Evolutionary conservation across 2,329 filamentous ascomycete species (phyloP).

Genomic region (Alternaria novae-zelandiae): DNA sequence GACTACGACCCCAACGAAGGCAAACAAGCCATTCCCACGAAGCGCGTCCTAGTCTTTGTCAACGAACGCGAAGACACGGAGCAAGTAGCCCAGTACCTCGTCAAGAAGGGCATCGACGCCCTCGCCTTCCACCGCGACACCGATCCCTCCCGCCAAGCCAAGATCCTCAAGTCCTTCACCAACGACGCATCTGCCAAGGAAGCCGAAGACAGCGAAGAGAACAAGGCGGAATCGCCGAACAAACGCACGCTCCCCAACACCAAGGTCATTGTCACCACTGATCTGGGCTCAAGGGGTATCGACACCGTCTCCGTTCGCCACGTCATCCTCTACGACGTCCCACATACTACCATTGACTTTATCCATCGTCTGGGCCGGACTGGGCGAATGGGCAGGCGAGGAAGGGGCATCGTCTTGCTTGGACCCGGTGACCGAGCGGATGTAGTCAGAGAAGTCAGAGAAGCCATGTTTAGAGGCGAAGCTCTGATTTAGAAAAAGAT

Average conservation of each 20-base stretch:
- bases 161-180: conserved; percentile 76
- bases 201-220: not conserved
- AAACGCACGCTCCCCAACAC: conserved; percentile 70
- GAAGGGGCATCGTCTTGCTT: conserved; percentile 86
- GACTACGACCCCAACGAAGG: conserved; percentile 48
- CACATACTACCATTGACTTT: conserved; percentile 96
- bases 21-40: conserved; percentile 68
- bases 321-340: conserved; percentile 96
- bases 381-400: conserved; percentile 89
- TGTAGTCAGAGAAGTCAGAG: conserved; percentile 87
- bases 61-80: conserved; percentile 92
- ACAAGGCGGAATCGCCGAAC: conserved; percentile 10
- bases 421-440: conserved; percentile 89
- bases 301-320: conserved; percentile 91
- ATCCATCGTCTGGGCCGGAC: conserved; percentile 93
- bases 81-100: conserved; percentile 79
- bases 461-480: conserved; percentile 65
- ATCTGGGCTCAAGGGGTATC: conserved; percentile 89
- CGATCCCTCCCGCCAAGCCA: conserved; percentile 74
- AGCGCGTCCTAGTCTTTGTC: conserved; percentile 92
- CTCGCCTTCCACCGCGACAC: conserved; percentile 85
- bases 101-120: conserved; percentile 86
- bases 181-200: conserved; percentile 18
- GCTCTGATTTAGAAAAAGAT: conserved; percentile 51
- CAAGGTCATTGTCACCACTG: conserved; percentile 92